Evolutionary conservation across 495 filamentous ascomycete species (phyloP).

Genomic region (Penicillium antarcticum): DNA sequence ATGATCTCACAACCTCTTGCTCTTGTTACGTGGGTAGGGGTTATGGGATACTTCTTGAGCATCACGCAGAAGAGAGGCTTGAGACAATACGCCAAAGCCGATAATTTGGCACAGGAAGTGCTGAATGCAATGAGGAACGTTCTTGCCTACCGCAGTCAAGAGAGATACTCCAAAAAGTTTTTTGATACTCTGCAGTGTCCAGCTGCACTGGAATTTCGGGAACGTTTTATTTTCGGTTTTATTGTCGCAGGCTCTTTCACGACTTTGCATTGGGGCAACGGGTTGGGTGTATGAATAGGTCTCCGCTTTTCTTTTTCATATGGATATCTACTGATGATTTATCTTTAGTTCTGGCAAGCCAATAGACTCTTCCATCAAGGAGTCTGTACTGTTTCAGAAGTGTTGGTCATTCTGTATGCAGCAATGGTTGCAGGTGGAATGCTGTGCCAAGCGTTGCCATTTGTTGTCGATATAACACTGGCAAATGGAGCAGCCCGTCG

Average conservation of each 20-base stretch:
- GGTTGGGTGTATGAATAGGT: conserved; percentile 5
- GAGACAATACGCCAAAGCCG: conserved; percentile 67
- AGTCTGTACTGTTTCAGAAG: conserved; percentile 9
- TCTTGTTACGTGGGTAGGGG: conserved; percentile 2
- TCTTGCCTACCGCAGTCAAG: conserved; percentile 80
- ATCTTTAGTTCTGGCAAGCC: too few relatives aligned
- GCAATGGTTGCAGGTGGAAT: conserved; percentile 5
- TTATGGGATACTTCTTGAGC: conserved; percentile 7
- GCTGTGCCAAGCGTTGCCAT: conserved; percentile 12
- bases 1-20: conserved; percentile 11
- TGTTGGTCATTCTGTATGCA: conserved; percentile 13
- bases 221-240: conserved; percentile 8
- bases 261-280: conserved; percentile 10
- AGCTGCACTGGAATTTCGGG: conserved; percentile 1
- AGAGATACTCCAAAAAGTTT: conserved; percentile 69
- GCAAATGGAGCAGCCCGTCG: conserved; percentile 50
- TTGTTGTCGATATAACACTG: conserved; percentile 2
- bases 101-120: conserved; percentile 78
- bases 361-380: conserved; percentile 1
- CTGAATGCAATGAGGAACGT: conserved; percentile 77
- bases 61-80: conserved; percentile 50
- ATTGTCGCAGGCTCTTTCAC: conserved; percentile 11
- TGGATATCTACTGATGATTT: too few relatives aligned
- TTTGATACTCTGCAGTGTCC: conserved; percentile 53
- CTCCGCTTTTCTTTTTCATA: too few relatives aligned